Percentiles rank a stretch among this genome's conserved stretches.
phyloP scores from a whole-genome alignment of 352 stramenopile genomes.

The Globisporangium radiosum region DNA sequence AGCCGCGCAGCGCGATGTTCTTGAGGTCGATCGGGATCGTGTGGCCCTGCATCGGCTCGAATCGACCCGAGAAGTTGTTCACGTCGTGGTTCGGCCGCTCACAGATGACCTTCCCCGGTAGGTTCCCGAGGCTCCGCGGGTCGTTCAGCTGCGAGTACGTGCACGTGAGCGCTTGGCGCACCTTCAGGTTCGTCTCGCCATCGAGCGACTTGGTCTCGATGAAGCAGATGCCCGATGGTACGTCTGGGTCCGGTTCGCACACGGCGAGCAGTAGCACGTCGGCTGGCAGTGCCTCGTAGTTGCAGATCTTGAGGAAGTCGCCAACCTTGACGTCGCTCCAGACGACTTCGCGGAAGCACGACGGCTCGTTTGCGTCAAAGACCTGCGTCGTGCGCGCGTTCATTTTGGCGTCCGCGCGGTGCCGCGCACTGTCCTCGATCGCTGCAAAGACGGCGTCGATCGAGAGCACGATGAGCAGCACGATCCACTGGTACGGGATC shows the following conservation, averaged over 20 bases:
- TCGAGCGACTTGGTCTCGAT: constrained; percentile 86
- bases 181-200: constrained; percentile 84
- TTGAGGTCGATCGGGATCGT: constrained; percentile 84
- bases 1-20: constrained; percentile 74
- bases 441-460: constrained; percentile 81
- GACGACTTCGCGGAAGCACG: constrained; percentile 42
- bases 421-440: constrained; percentile 77
- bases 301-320: constrained; percentile 81
- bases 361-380: constrained; percentile 40
- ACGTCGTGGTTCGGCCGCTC: constrained; percentile 86
- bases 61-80: constrained; percentile 78
- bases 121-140: constrained; percentile 47
- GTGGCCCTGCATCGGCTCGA: constrained; percentile 63
- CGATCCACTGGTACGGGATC: constrained; percentile 85
- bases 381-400: constrained; percentile 61
- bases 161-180: constrained; percentile 73
- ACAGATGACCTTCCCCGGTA: constrained; percentile 62
- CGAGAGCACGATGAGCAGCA: constrained; percentile 76
- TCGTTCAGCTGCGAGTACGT: constrained; percentile 81
- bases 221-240: constrained; percentile 76
- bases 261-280: constrained; percentile 78
- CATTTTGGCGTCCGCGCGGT: constrained; percentile 76
- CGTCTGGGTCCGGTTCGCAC: constrained; percentile 47
- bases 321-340: constrained; percentile 71
- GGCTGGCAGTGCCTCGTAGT: constrained; percentile 80